A percentile compares a stretch with the other conserved stretches of the same genome.
Evolutionary conservation across 2,329 filamentous ascomycete genomes (phyloP).

Genomic region (Aaosphaeria arxii): DNA sequence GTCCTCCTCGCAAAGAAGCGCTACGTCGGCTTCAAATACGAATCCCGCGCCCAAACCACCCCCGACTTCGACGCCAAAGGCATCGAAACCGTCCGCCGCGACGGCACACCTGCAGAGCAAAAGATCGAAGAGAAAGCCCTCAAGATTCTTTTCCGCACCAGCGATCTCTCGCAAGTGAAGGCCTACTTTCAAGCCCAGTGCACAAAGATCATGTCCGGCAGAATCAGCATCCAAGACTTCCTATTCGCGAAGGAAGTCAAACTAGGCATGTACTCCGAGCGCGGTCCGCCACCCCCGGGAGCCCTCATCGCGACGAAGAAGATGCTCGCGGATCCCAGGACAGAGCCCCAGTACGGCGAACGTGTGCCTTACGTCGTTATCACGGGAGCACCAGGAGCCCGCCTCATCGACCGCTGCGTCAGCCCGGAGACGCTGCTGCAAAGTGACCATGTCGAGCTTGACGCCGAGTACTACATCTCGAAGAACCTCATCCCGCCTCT

Average conservation of each 20-base stretch:
- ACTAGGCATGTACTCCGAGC: constrained; percentile 81
- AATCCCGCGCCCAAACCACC: constrained; percentile 67
- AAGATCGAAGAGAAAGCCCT: constrained; percentile 94
- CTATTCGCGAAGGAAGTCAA: constrained; percentile 93
- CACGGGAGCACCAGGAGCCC: constrained; percentile 78
- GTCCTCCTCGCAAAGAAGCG: constrained; percentile 94
- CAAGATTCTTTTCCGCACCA: constrained; percentile 83
- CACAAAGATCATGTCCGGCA: constrained; percentile 84
- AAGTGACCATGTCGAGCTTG: constrained; percentile 75
- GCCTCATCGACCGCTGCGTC: constrained; percentile 86
- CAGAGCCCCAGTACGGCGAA: constrained; percentile 92
- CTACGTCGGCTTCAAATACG: constrained; percentile 97
- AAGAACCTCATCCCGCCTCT: constrained; percentile 95
- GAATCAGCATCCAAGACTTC: constrained; percentile 90
- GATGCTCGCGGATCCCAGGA: constrained; percentile 82
- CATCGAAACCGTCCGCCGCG: constrained; percentile 92
- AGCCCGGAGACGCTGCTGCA: constrained; percentile 78
- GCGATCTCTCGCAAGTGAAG: constrained; percentile 86
- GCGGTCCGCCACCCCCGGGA: constrained; percentile 76
- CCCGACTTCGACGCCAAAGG: constrained; percentile 97
- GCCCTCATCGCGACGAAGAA: constrained; percentile 82
- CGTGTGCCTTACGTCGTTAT: constrained; percentile 93
- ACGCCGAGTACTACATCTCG: constrained; percentile 93
- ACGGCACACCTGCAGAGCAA: constrained; percentile 92
- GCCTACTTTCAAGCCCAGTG: constrained; percentile 87